A percentile compares a stretch with the other conserved stretches of the same genome.
phyloP scores from a whole-genome alignment of 805 yeast genomes.

The Sugiyamaella floridensis region DNA sequence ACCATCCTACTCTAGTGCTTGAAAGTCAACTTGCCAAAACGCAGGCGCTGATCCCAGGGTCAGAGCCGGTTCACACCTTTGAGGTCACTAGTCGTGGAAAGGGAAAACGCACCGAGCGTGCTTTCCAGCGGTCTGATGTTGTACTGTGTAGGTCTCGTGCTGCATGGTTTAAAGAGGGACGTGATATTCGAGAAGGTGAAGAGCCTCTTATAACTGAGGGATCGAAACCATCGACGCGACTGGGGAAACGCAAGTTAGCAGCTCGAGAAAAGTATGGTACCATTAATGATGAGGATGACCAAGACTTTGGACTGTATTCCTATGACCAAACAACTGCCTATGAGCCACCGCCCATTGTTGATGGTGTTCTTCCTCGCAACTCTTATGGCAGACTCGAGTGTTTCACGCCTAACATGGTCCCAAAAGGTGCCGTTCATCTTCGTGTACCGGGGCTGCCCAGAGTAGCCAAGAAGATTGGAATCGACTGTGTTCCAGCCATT shows the following conservation, averaged over 20 bases:
- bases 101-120: slow-evolving; percentile 29
- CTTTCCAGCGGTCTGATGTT: slow-evolving; percentile 54
- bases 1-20: slow-evolving; percentile 65
- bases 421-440: slow-evolving; percentile 56
- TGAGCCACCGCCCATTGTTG: slow-evolving; percentile 49
- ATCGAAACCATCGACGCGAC: slow-evolving; percentile 13
- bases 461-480: slow-evolving; percentile 54
- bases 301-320: slow-evolving; percentile 48
- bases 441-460: slow-evolving; percentile 45
- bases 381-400: slow-evolving; percentile 72
- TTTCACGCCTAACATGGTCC: slow-evolving; percentile 66
- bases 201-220: slow-evolving; percentile 44
- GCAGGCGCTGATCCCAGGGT: slow-evolving; percentile 33
- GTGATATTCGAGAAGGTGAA: slow-evolving; percentile 58
- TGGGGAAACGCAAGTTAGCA: slow-evolving; percentile 1
- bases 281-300: slow-evolving; percentile 29
- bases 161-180: slow-evolving; percentile 70
- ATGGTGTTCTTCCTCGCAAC: slow-evolving; percentile 62
- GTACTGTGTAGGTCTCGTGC: slow-evolving; percentile 52
- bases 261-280: slow-evolving; percentile 4
- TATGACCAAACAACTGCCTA: slow-evolving; percentile 62
- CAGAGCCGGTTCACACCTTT: slow-evolving; percentile 3
- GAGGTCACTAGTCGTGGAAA: slow-evolving; percentile 37
- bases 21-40: slow-evolving; percentile 57
- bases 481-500: slow-evolving; percentile 70